Evolutionary conservation across 352 stramenopile species (phyloP), one percentile per base, ranked within the genome.

Genomic region (Peronospora belbahrii): DNA sequence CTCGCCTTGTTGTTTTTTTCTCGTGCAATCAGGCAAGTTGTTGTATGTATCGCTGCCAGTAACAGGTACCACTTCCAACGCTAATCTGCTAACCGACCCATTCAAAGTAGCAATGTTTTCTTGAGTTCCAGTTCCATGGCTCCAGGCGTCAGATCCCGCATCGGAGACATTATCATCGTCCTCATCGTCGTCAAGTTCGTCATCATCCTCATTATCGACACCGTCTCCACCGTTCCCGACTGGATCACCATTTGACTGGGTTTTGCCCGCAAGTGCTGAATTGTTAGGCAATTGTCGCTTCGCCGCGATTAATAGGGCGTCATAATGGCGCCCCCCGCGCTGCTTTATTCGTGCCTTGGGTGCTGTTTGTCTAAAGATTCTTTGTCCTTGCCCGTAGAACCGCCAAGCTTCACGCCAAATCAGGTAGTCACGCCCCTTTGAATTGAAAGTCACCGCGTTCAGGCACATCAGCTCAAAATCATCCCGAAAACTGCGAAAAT

Each of bases 371-470:
- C 83, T 66, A 17, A 92, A 65, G 38, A 94, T 73, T 18, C 57
- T 60, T 40, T 87, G 61, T 8, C 81, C 83, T 51, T 86, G 79
- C 1, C 86, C 70, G 50, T 97, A 95, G 54, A 95, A 97, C 20
- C 88, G 65, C 74, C 89, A 96, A 3, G 91, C 87, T 58, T 97
- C 88, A 17, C 85, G 85, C 89, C 89, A 98, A 54, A 96, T 87
- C 19, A 90, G 35, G 30, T 90, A 94, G 14, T 94, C 76, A 6
- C 77, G 77, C 36, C 92, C 83, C 24, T 88, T 81, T 1, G 74
- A 83, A 62, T 98, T 98, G 62, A 98, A 98, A 20, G 88, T 96
- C 6, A 98, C 73, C 0, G 94, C 94, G 54, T 98, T 98, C 14
- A 96, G 56, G 17, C 91, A 96, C 65, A 98, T 93, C 5, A 98